Conservation (phyloP, 176 grass and related monocot genomes). For the Cenchrus fungigraminus region DNA sequence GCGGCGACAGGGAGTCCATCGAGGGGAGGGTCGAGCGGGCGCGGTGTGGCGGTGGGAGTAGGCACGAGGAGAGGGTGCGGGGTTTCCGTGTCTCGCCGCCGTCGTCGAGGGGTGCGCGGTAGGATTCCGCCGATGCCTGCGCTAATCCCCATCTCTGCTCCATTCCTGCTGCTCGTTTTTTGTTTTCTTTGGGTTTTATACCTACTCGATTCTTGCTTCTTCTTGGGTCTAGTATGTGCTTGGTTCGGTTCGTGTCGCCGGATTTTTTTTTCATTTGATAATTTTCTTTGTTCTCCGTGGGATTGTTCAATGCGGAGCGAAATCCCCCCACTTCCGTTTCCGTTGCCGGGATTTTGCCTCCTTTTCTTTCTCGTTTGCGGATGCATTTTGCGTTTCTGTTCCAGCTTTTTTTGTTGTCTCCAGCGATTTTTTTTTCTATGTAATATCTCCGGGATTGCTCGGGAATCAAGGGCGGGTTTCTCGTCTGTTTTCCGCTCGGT, state of each 20-base stretch:
- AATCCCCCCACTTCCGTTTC: neutral
- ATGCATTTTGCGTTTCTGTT: conserved; percentile 9
- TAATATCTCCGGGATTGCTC: conserved; percentile 1
- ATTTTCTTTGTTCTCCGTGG: neutral
- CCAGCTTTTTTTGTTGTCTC: neutral
- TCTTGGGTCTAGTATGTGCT: neutral
- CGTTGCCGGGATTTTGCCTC: neutral
- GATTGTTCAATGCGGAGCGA: conserved; percentile 2
- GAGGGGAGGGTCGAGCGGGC: neutral
- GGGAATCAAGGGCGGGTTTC: conserved; percentile 9
- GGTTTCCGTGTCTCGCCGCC: neutral
- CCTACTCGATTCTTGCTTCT: neutral
- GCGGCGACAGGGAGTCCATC: conserved; percentile 9
- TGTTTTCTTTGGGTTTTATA: neutral
- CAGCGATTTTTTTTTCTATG: neutral
- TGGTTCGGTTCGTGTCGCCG: neutral
- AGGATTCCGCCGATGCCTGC: neutral
- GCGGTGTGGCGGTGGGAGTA: neutral
- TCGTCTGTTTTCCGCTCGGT: neutral
- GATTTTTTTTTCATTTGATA: neutral
- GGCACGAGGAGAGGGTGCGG: neutral
- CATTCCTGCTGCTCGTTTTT: neutral
- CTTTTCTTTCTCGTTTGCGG: neutral
- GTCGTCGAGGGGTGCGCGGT: neutral
- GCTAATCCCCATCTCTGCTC: conserved; percentile 22